Percentiles rank a stretch among this genome's conserved stretches.
phyloP scores from a whole-genome alignment of 1,284 basidiomycete species.

The Cystobasidium sp. region DNA sequence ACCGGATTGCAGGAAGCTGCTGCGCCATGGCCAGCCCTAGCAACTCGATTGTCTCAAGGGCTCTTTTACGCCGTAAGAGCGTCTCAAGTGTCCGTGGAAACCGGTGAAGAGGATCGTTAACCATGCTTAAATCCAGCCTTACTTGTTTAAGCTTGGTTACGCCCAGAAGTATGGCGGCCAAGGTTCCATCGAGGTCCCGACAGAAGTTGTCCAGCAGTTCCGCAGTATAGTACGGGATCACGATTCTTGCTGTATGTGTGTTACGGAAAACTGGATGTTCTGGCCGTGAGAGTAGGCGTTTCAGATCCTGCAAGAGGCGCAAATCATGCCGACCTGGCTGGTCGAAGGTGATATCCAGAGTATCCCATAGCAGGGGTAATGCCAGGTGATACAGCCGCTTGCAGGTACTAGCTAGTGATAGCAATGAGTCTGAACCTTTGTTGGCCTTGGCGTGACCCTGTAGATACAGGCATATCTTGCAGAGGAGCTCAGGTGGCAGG shows the following conservation, averaged over 20 bases:
- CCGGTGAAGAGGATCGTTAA: too few species aligned
- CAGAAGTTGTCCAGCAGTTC: not conserved
- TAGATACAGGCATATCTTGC: too few species aligned
- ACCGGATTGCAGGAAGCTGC: too few species aligned
- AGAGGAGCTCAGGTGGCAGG: too few species aligned
- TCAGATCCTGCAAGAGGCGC: not conserved
- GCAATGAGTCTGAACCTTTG: not conserved
- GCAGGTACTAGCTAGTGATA: not conserved
- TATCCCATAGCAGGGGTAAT: slow-evolving; percentile 1
- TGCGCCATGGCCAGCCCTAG: not conserved
- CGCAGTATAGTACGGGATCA: not conserved
- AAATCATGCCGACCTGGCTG: not conserved
- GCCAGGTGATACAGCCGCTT: not conserved
- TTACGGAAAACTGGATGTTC: not conserved
- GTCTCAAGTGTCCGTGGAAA: too few species aligned
- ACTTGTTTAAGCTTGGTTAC: too few species aligned
- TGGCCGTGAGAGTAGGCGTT: not conserved
- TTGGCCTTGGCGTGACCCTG: too few species aligned
- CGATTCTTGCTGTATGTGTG: not conserved
- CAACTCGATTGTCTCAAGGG: not conserved
- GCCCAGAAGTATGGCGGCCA: not conserved
- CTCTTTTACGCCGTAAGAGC: too few species aligned
- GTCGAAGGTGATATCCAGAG: slow-evolving; percentile 1
- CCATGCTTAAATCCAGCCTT: too few species aligned
- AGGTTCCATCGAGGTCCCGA: not conserved